phyloP scores from a whole-genome alignment of 225 moss, liverwort and hornwort species.

The Rhytidiadelphus loreus region DNA sequence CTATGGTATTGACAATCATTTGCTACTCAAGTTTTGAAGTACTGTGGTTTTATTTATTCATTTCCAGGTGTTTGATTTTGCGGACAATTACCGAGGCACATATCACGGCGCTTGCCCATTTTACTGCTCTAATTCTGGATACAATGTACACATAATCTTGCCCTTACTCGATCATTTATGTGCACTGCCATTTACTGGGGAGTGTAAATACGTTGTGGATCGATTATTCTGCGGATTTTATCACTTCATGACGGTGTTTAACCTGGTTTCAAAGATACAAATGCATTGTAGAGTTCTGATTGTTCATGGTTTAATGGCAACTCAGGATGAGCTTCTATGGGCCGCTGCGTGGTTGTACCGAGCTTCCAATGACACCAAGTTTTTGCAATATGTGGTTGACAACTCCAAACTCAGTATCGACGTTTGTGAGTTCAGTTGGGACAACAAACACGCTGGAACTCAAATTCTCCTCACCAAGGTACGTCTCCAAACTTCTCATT shows the following conservation, averaged over 20 bases:
- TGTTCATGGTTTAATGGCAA: not conserved
- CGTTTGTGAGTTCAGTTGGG: constrained; percentile 83
- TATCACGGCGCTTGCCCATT: constrained; percentile 78
- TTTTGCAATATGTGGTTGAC: constrained; percentile 53
- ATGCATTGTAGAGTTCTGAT: not conserved
- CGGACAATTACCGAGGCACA: constrained; percentile 64
- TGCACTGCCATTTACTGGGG: not conserved
- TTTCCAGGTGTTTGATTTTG: constrained; percentile 74
- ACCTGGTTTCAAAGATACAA: not conserved
- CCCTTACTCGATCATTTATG: not conserved
- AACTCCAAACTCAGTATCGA: constrained; percentile 34
- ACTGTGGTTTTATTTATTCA: not conserved
- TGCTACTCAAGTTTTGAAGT: not conserved
- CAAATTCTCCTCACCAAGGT: constrained; percentile 86
- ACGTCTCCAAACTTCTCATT: not conserved
- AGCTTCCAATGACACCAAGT: constrained; percentile 41
- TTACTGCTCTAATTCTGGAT: constrained; percentile 88
- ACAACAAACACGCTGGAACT: constrained; percentile 83
- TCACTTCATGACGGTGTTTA: not conserved
- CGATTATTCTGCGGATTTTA: not conserved
- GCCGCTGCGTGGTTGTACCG: constrained; percentile 84
- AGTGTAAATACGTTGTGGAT: not conserved
- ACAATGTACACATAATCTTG: constrained; percentile 19
- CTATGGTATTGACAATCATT: not conserved
- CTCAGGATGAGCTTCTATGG: constrained; percentile 93